phyloP scores from a whole-genome alignment of 495 filamentous ascomycete genomes.

The Trichocladium uniseriatum region DNA sequence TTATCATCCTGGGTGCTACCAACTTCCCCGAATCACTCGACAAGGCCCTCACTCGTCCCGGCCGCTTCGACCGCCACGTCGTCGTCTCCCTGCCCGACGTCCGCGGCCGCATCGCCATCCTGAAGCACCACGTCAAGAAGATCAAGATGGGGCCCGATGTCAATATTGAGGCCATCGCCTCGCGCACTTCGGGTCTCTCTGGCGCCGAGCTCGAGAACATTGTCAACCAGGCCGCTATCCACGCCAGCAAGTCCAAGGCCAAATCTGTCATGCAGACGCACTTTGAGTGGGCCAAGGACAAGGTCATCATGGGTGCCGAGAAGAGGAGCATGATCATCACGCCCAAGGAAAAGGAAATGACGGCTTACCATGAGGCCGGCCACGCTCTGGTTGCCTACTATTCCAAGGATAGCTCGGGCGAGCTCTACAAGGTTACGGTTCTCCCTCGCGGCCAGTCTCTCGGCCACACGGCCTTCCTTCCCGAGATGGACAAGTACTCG shows the following conservation, averaged over 20 bases:
- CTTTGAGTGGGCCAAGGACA: slow-evolving; percentile 97
- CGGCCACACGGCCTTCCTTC: slow-evolving; percentile 74
- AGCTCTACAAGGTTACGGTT: slow-evolving; percentile 93
- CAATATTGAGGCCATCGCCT: slow-evolving; percentile 71
- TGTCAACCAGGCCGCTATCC: slow-evolving; percentile 91
- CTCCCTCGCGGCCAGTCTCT: slow-evolving; percentile 80
- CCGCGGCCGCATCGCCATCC: slow-evolving; percentile 84
- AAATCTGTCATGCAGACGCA: slow-evolving; percentile 63
- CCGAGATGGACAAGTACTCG: slow-evolving; percentile 84
- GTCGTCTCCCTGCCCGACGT: slow-evolving; percentile 85
- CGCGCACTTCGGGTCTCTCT: slow-evolving; percentile 82
- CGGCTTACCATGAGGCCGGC: slow-evolving; percentile 94
- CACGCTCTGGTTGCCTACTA: slow-evolving; percentile 85
- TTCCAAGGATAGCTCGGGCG: slow-evolving; percentile 54
- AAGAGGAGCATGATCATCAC: slow-evolving; percentile 78
- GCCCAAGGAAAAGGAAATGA: slow-evolving; percentile 76
- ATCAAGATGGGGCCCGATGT: slow-evolving; percentile 70
- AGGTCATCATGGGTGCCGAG: slow-evolving; percentile 95
- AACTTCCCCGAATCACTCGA: slow-evolving; percentile 93
- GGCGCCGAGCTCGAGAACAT: slow-evolving; percentile 94
- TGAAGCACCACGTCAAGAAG: slow-evolving; percentile 84
- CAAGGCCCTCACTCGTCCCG: slow-evolving; percentile 87
- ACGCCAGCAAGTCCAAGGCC: slow-evolving; percentile 72
- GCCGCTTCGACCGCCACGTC: slow-evolving; percentile 90
- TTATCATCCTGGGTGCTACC: slow-evolving; percentile 91